A percentile compares a stretch with the other conserved stretches of the same genome.
Evolutionary conservation across 148 eudicot genomes (phyloP).

Genomic region (Simmondsia chinensis): DNA sequence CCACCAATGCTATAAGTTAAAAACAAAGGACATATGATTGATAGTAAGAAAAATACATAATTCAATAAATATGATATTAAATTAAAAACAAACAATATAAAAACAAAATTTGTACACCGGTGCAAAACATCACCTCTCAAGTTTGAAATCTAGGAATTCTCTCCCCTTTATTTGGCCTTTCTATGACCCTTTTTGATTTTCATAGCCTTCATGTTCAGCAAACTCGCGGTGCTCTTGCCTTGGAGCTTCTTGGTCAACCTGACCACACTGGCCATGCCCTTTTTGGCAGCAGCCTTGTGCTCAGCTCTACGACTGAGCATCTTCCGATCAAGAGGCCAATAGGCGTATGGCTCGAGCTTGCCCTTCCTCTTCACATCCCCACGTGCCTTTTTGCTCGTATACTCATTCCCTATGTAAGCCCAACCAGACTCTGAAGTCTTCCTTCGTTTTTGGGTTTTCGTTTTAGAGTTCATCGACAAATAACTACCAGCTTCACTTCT

Average conservation of each 20-base stretch:
- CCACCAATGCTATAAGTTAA: too few relatives aligned
- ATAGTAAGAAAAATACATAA: too few relatives aligned
- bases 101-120: too few relatives aligned
- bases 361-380: slow-evolving; percentile 88
- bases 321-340: slow-evolving; percentile 96
- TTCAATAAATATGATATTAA: too few relatives aligned
- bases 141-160: too few relatives aligned
- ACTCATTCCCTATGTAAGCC: slow-evolving; percentile 81
- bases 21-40: too few relatives aligned
- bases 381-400: slow-evolving; percentile 77
- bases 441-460: slow-evolving; percentile 41
- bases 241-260: slow-evolving; percentile 70
- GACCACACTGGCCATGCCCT: slow-evolving; percentile 85
- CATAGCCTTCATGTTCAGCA: slow-evolving; percentile 46
- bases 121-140: too few relatives aligned
- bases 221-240: slow-evolving; percentile 69
- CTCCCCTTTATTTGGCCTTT: slow-evolving; percentile 12
- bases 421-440: slow-evolving; percentile 66
- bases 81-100: too few relatives aligned
- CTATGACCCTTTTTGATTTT: slow-evolving; percentile 34
- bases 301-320: slow-evolving; percentile 86
- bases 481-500: slow-evolving; percentile 40
- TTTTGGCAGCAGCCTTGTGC: slow-evolving; percentile 83
- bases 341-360: slow-evolving; percentile 93
- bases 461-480: slow-evolving; percentile 21